Conservation (phyloP, 768 basidiomycete species). For the Vararia minispora region DNA sequence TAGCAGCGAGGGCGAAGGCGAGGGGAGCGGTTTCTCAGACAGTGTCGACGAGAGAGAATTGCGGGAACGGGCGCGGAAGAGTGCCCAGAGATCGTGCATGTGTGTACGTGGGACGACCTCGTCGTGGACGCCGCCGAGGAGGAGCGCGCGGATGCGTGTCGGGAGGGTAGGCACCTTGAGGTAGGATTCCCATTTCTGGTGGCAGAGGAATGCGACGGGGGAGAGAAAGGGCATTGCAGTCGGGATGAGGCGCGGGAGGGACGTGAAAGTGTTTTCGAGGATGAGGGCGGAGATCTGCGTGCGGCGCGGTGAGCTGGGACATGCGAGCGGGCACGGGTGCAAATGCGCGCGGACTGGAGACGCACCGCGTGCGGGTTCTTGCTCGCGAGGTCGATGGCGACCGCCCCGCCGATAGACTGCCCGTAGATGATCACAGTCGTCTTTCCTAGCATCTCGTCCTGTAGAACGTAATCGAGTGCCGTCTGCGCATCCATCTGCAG, state of each 20-base stretch:
- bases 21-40: neutral
- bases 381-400: slow-evolving; percentile 79
- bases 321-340: neutral
- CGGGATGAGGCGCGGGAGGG: slow-evolving; percentile 75
- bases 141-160: slow-evolving; percentile 58
- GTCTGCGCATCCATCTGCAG: slow-evolving; percentile 81
- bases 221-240: slow-evolving; percentile 62
- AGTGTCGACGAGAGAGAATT: neutral
- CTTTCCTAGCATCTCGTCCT: slow-evolving; percentile 48
- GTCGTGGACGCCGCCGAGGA: slow-evolving; percentile 67
- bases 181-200: slow-evolving; percentile 82
- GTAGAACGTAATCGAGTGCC: slow-evolving; percentile 60
- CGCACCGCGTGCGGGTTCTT: slow-evolving; percentile 59
- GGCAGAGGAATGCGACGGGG: slow-evolving; percentile 69
- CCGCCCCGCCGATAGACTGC: slow-evolving; percentile 87
- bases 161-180: slow-evolving; percentile 50
- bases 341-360: slow-evolving; percentile 4
- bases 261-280: slow-evolving; percentile 90
- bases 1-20: neutral
- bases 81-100: slow-evolving; percentile 66
- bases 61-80: slow-evolving; percentile 24
- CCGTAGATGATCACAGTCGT: slow-evolving; percentile 76
- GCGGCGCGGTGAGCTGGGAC: neutral
- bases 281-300: slow-evolving; percentile 64
- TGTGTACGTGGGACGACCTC: slow-evolving; percentile 67